phyloP scores from a whole-genome alignment of 495 filamentous ascomycete genomes.

The Aspergillus hancockii region DNA sequence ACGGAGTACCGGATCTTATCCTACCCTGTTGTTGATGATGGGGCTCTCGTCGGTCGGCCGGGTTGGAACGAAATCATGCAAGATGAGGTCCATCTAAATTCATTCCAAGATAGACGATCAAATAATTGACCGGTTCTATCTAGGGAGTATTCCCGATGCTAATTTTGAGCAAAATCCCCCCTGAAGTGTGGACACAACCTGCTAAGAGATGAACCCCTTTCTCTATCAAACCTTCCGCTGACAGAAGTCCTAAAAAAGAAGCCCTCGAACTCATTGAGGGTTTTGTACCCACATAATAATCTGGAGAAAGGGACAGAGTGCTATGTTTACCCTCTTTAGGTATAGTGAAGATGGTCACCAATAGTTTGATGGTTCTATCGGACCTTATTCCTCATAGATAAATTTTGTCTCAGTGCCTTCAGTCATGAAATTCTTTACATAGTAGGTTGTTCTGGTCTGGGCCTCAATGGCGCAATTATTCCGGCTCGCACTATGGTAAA shows the following conservation, averaged over 20 bases:
- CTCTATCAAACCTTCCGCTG: not conserved
- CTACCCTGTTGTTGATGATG: not conserved
- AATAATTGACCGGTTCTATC: not conserved
- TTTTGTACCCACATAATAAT: not conserved
- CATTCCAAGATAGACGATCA: not conserved
- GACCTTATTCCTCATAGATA: not conserved
- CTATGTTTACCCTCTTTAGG: not conserved
- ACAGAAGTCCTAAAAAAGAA: constrained; percentile 1
- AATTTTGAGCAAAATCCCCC: not conserved
- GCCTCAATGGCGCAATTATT: not conserved
- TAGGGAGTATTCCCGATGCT: not conserved
- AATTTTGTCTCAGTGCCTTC: not conserved
- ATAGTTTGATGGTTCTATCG: not conserved
- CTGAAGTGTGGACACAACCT: not conserved
- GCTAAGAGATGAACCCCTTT: not conserved
- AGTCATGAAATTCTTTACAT: not conserved
- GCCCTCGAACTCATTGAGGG: not conserved
- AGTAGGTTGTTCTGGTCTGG: not conserved
- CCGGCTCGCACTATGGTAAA: not conserved
- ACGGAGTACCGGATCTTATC: not conserved
- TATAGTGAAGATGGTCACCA: not conserved
- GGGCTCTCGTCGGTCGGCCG: not conserved
- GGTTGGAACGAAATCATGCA: not conserved
- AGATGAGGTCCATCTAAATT: not conserved
- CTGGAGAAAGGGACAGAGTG: not conserved